Percentiles rank a stretch among this genome's conserved stretches.
Conservation (phyloP, 805 yeast species). For the Scheffersomyces stipitis region DNA sequence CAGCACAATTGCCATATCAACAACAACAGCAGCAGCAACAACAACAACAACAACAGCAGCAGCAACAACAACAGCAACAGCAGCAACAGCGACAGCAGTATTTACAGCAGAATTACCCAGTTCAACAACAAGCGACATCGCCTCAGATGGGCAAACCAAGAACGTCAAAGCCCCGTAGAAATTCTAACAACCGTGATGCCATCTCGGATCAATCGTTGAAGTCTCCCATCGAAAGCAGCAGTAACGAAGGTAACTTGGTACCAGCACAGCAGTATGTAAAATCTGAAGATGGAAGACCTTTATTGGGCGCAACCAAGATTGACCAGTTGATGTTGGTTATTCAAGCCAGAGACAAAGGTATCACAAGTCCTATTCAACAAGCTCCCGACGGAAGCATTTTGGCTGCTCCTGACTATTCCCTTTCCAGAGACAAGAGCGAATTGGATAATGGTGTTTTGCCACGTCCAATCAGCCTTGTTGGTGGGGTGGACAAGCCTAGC, state of each 20-base stretch:
- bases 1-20: slow-evolving; percentile 17
- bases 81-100: too few relatives aligned
- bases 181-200: slow-evolving; percentile 2
- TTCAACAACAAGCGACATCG: slow-evolving; percentile 10
- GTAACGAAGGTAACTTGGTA: slow-evolving; percentile 28
- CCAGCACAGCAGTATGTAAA: slow-evolving; percentile 48
- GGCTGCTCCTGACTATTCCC: slow-evolving; percentile 33
- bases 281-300: slow-evolving; percentile 64
- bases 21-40: slow-evolving; percentile 8
- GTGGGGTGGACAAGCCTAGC: slow-evolving; percentile 74
- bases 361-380: slow-evolving; percentile 61
- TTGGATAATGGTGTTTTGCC: slow-evolving; percentile 51
- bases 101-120: slow-evolving; percentile 7
- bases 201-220: slow-evolving; percentile 2
- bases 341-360: slow-evolving; percentile 81
- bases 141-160: slow-evolving; percentile 8
- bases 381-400: slow-evolving; percentile 69
- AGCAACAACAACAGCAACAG: neutral
- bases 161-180: neutral
- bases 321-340: slow-evolving; percentile 90
- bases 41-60: slow-evolving; percentile 3
- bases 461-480: slow-evolving; percentile 61
- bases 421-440: slow-evolving; percentile 11
- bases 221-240: neutral
- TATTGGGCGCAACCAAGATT: slow-evolving; percentile 83